Evolutionary conservation across 371 early-diverging fungal genomes (phyloP).

Genomic region (Syncephalis plumigaleata): DNA sequence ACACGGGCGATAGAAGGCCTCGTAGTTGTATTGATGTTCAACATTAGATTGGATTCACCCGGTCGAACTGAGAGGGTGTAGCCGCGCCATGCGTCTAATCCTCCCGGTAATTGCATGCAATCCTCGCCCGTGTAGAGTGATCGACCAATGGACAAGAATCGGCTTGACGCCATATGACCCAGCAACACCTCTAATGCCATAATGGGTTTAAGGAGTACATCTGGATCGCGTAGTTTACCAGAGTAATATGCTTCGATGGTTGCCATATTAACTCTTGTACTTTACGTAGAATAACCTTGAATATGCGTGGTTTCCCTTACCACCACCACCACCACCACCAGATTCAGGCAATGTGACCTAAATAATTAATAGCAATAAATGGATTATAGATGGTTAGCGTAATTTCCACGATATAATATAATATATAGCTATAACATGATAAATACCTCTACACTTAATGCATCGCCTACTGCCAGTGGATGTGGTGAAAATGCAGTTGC

Average conservation of each 20-base stretch:
- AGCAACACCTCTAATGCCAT: conserved; percentile 48
- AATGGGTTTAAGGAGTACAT: conserved; percentile 6
- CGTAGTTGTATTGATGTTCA: conserved; percentile 72
- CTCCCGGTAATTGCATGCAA: conserved; percentile 25
- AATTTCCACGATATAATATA: no score
- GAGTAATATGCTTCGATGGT: conserved; percentile 16
- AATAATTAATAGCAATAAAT: no score
- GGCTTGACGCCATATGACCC: conserved; percentile 34
- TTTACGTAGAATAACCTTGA: no score
- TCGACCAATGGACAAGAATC: conserved; percentile 41
- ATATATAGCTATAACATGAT: conserved; percentile 11
- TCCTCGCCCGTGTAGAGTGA: conserved; percentile 55
- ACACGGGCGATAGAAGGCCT: conserved; percentile 68
- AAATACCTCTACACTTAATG: neutral
- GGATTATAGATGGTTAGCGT: no score
- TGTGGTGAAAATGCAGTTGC: neutral
- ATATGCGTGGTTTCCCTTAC: no score
- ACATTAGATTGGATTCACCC: conserved; percentile 26
- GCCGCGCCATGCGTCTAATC: conserved; percentile 61
- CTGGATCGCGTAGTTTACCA: conserved; percentile 7
- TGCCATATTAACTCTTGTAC: neutral
- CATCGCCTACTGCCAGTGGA: neutral
- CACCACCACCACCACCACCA: no score
- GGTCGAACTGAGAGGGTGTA: conserved; percentile 50
- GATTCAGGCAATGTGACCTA: conserved; percentile 14